Conservation (phyloP, 1,284 basidiomycete species). For the Testicularia cyperi region DNA sequence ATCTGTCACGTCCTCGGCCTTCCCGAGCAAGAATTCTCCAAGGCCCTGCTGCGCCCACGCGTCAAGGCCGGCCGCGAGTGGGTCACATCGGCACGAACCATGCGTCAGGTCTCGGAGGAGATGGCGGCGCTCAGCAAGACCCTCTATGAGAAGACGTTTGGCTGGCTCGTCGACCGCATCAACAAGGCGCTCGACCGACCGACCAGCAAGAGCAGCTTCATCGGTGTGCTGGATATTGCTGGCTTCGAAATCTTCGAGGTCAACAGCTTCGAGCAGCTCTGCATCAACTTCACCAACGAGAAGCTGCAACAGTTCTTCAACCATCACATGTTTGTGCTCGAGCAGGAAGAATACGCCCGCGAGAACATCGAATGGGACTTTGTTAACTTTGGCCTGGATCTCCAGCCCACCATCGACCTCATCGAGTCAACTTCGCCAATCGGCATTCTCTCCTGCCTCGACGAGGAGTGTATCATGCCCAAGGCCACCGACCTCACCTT, state of each 20-base stretch:
- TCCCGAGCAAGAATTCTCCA: slow-evolving; percentile 83
- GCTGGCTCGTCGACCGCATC: slow-evolving; percentile 87
- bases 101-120: slow-evolving; percentile 90
- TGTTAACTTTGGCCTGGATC: slow-evolving; percentile 94
- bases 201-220: slow-evolving; percentile 85
- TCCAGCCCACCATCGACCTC: slow-evolving; percentile 97
- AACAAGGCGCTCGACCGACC: slow-evolving; percentile 92
- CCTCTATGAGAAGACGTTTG: slow-evolving; percentile 95
- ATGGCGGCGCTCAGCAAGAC: slow-evolving; percentile 90
- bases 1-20: slow-evolving; percentile 91
- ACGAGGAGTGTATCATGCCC: slow-evolving; percentile 99
- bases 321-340: slow-evolving; percentile 99
- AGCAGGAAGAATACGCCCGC: slow-evolving; percentile 97
- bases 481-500: slow-evolving; percentile 94
- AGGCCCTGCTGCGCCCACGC: slow-evolving; percentile 68
- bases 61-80: slow-evolving; percentile 94
- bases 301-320: slow-evolving; percentile 67
- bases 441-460: slow-evolving; percentile 88
- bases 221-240: slow-evolving; percentile 98
- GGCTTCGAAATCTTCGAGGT: slow-evolving; percentile 86
- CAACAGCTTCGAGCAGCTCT: slow-evolving; percentile 83
- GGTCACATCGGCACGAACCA: slow-evolving; percentile 89
- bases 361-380: slow-evolving; percentile 99
- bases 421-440: slow-evolving; percentile 78
- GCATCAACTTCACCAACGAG: slow-evolving; percentile 96